Base-by-base conservation (phyloP, 2,329 filamentous ascomycete species). In the Sclerotinia glacialis region DNA sequence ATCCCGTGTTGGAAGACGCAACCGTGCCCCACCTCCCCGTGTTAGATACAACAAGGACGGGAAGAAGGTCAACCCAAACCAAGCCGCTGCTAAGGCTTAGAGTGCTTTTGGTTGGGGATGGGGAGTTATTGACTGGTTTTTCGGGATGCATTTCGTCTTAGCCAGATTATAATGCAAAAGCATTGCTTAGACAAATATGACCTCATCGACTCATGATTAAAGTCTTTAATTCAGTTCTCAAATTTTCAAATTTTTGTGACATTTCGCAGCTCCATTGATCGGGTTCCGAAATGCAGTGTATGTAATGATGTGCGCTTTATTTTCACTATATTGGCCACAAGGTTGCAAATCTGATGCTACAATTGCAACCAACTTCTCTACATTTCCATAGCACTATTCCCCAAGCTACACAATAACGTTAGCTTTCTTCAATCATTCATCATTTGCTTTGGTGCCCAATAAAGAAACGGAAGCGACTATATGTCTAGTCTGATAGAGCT, bases 1-100 rank as follows among this genome's bases (percentile, higher is more conserved):
- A 79, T 99, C 95, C 76, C 88, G 91, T 76, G 93, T 91, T 80
- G 95, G 96, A 78, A 94, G 95, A 82, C 95, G 95, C 84, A 99
- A 99, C 92, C 92, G 95, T 82, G 94, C 94, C 78, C 96, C 95
- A 78, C 95, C 95, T 76, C 95, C 95, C 79, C 89, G 95, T 80
- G 93, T 99, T 78, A 88, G 95, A 79, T 99, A 96, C 92, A 99
- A 99, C 91, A 97, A 98, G 90, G 95, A 99, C 80, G 94, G 93
- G 87, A 99, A 99, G 93, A 99, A 99, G 91, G 89, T 99, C 81
- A 90, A 89, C 81, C 74, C 74, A 52, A 76, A 76, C 70, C 74
- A 76, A 69, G 74, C 74, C 59, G 74, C 74, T 67, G 74, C 75
- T 65, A 77, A 77, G 74, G 73, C 74, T 71, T 75, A 72, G 60